phyloP scores from a whole-genome alignment of 495 filamentous ascomycete genomes.

The Neurospora sp. region DNA sequence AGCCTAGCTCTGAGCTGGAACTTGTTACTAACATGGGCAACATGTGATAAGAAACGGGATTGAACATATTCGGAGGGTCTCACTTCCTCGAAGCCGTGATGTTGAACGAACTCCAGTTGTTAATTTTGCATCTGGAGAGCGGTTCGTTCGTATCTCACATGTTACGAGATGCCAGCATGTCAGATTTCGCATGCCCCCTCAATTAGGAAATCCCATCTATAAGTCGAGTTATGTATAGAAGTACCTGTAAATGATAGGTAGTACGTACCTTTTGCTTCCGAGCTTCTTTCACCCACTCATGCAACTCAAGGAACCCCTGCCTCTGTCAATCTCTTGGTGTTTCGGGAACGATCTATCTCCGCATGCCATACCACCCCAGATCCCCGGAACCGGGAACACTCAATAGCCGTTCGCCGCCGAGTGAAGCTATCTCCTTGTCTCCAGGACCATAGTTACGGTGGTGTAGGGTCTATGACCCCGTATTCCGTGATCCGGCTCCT shows the following conservation, averaged over 20 bases:
- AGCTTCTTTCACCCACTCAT: neutral
- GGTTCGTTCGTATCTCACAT: neutral
- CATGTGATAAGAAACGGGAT: neutral
- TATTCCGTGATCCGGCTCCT: neutral
- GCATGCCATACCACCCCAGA: constrained; percentile 12
- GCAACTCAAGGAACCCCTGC: neutral
- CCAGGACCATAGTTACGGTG: neutral
- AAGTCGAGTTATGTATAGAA: neutral
- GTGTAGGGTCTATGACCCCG: neutral
- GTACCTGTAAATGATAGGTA: neutral
- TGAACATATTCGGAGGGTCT: neutral
- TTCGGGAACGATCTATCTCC: neutral
- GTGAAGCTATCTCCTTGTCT: neutral
- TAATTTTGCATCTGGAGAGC: neutral
- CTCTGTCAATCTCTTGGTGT: neutral
- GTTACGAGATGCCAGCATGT: neutral
- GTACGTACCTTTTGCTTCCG: neutral
- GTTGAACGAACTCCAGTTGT: too few species aligned
- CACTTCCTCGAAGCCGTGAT: neutral
- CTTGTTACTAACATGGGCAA: neutral
- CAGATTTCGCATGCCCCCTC: neutral
- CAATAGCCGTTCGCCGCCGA: constrained; percentile 17
- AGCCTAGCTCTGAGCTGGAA: too few species aligned
- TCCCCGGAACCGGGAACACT: constrained; percentile 25
- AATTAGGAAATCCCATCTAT: neutral